Evolutionary conservation across 345 rosid genomes (phyloP), one percentile per base, ranked within the genome.

Genomic region (Atalantia buxifolia): DNA sequence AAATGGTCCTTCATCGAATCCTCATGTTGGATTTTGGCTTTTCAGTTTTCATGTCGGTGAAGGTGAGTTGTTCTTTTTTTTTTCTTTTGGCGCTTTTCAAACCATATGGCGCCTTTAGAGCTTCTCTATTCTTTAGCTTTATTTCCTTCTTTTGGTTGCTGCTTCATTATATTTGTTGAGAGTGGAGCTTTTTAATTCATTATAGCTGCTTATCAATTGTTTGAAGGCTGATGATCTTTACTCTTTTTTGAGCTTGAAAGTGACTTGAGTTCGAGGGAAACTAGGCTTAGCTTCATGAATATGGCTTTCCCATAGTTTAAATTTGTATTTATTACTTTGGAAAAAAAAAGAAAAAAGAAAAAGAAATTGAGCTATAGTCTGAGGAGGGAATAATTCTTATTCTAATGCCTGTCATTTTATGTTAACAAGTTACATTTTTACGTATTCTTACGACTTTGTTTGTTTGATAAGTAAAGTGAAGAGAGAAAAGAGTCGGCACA

Each of bases 301-400:
- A 45, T 24, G 33, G 24, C 45, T 63, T 69, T 77, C 78, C 45
- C 2, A 30, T 22, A 4, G 12, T 27, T 42, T 10, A 50, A 50
- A 16, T 50, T 50, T 50, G 56, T 50, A 42, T 42, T 40, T 50
- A 50, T 50, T 50, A 16, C 50, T 42, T 42, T 12, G 48, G 14
- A 42, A 42, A 42, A 42, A 42, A 40, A 40, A 42, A 42, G n/a
- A 10, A 0, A 18, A 50, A 50, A 50, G 19, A 50, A 50, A 50
- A 50, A 4, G 22, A 50, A 14, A 50, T 50, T 16, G 22, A 50
- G 56, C 56, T 50, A 0, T 50, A 16, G 56, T 69, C 35, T 30
- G 48, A 64, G 28, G 12, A 42, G 24, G 79, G 85, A 76, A 80
- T 83, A 56, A 68, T 80, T 81, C 86, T 75, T 62, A 9, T 75